phyloP scores from a whole-genome alignment of 805 yeast genomes.

The Starmerella lactis-condensi region DNA sequence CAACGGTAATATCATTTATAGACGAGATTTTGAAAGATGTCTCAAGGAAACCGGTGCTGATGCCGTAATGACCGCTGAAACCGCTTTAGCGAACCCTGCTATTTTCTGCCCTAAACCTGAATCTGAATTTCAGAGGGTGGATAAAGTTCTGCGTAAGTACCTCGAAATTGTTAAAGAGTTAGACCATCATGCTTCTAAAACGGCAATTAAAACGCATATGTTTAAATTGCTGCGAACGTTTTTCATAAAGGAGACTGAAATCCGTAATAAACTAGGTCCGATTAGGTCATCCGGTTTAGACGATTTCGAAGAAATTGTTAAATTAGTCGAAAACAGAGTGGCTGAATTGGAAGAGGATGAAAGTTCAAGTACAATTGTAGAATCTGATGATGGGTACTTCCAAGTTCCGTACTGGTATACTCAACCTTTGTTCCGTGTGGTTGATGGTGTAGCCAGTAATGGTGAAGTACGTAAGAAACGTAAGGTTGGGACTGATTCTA shows the following conservation, averaged over 20 bases:
- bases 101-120: constrained; percentile 33
- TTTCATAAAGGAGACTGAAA: constrained; percentile 53
- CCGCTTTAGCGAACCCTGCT: constrained; percentile 84
- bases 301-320: constrained; percentile 39
- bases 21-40: constrained; percentile 64
- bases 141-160: constrained; percentile 64
- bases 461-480: constrained; percentile 15
- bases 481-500: no score
- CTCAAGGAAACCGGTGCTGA: constrained; percentile 48
- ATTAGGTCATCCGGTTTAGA: constrained; percentile 30
- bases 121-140: constrained; percentile 56
- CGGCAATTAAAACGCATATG: constrained; percentile 80
- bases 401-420: constrained; percentile 87
- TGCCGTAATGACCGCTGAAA: constrained; percentile 96
- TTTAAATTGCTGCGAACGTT: constrained; percentile 76
- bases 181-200: constrained; percentile 53
- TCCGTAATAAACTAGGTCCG: constrained; percentile 54
- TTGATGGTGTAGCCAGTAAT: constrained; percentile 43
- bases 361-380: neutral
- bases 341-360: constrained; percentile 29
- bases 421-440: constrained; percentile 85
- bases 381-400: constrained; percentile 49
- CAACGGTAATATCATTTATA: constrained; percentile 85
- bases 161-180: constrained; percentile 55
- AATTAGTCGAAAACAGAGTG: constrained; percentile 50